A percentile compares a stretch with the other conserved stretches of the same genome.
Conservation (phyloP, 2,329 filamentous ascomycete genomes). For the Emergomyces africanus region DNA sequence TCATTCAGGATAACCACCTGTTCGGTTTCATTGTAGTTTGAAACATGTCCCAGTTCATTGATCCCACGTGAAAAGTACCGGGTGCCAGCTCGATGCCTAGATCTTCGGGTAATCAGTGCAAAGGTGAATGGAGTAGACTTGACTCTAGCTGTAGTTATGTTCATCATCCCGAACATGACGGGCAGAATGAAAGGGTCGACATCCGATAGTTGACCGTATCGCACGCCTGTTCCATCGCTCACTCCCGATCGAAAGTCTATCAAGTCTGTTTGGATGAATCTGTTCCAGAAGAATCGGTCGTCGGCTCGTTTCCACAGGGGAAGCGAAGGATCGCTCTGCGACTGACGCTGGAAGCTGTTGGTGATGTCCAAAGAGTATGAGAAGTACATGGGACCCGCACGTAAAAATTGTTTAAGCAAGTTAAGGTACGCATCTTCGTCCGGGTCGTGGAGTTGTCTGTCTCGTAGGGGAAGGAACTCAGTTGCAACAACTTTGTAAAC, state of each 20-base stretch:
- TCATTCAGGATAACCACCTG: slow-evolving; percentile 87
- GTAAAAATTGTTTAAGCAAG: slow-evolving; percentile 69
- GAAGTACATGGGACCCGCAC: slow-evolving; percentile 86
- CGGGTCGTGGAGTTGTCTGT: slow-evolving; percentile 77
- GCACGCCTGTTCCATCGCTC: slow-evolving; percentile 33
- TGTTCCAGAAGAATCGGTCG: slow-evolving; percentile 98
- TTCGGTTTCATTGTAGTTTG: slow-evolving; percentile 98
- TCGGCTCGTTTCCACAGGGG: slow-evolving; percentile 89
- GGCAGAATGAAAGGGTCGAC: slow-evolving; percentile 89
- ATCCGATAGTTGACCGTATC: slow-evolving; percentile 50
- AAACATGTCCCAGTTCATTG: slow-evolving; percentile 87
- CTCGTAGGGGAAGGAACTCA: slow-evolving; percentile 86
- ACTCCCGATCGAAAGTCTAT: slow-evolving; percentile 68
- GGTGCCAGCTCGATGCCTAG: slow-evolving; percentile 77
- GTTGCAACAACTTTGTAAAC: slow-evolving; percentile 86
- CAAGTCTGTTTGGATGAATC: slow-evolving; percentile 77
- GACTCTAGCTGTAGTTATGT: slow-evolving; percentile 74
- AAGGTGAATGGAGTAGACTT: slow-evolving; percentile 77
- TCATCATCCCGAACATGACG: slow-evolving; percentile 91
- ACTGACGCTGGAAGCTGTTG: slow-evolving; percentile 91
- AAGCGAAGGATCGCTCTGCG: slow-evolving; percentile 54
- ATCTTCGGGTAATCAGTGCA: slow-evolving; percentile 76
- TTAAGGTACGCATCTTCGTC: slow-evolving; percentile 88
- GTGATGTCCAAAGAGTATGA: slow-evolving; percentile 96
- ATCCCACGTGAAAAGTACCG: slow-evolving; percentile 91